Base-by-base conservation (phyloP, 139 green algal species). In the Astrephomene gubernaculifera region DNA sequence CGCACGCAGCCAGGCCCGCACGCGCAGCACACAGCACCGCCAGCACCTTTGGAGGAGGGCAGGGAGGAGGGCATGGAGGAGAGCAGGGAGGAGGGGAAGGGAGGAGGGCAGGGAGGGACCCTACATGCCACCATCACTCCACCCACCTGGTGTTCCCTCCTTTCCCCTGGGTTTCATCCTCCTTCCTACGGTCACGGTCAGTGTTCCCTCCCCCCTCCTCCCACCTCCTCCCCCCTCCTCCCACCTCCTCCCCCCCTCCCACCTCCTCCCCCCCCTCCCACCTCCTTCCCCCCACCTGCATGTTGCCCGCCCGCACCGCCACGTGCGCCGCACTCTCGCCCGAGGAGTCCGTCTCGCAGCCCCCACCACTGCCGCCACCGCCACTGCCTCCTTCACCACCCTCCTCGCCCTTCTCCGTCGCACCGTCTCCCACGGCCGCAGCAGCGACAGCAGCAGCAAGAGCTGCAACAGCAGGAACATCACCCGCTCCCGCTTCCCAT, bases 271-370 rank as follows among this genome's bases (percentile, higher is more conserved):
- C 68, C 19, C 41, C 27, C 24, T 25, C 9, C 27, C 65, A 57
- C 68, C 41, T 7, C 22, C 6, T 14, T 36, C 36, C 72, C 33
- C 53, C 73, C 41, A 82, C 74, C 54, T 71, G 35, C 36, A 49
- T 39, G 29, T 72, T 72, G 17, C 76, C 76, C 2, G 60, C 39
- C 29, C 76, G 76, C 60, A 83, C 36, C 21, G 76, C 76, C 4
- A 41, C 60, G 41, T 83, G 76, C 39, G 31, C 35, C 39, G 76
- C 60, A 4, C 76, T 33, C 76, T 83, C 76, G 12, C 76, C 76
- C 9, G 19, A 22, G 17, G 38, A 44, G 60, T 83, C 76, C n/a
- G 36, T 22, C 29, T 73, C 60, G 19, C 60, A 83, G 27, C n/a
- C 74, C 54, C 33, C 54, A 21, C 31, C 43, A 7, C 43, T 17